Evolutionary conservation across 164 flowering plant genomes (phyloP), one percentile per base, ranked within the genome.

Genomic region (Taxillus chinensis): DNA sequence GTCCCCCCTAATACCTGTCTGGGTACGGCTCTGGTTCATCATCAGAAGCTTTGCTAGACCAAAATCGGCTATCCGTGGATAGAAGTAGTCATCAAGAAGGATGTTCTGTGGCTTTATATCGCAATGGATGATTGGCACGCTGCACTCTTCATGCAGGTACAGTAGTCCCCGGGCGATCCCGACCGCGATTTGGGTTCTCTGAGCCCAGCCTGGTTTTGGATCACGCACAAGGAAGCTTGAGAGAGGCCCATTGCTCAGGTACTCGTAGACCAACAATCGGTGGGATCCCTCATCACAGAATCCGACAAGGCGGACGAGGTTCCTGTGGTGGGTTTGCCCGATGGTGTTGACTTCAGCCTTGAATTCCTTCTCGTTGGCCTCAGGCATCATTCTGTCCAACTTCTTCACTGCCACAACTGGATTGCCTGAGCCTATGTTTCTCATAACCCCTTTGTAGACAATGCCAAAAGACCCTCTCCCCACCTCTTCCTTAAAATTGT

Each of bases 81-180:
- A 61, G 5, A 41, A 64, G 37, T 5, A 50, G 7, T 60, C 66
- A 50, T 72, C 75, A 3, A 71, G 50, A 9, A 67, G 70, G 13
- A 71, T 56, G 62, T 70, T 70, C 15, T 70, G 68, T 39, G 73
- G 73, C 62, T 65, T 65, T 39, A 70, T 70, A 46, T 66, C 74
- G 17, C 69, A 65, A 15, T 72, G 75, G 45, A 72, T 64, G 63
- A 68, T 68, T 45, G 65, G 75, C 41, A 45, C 62, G 55, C 39
- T 50, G 57, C 75, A 68, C 41, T 73, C 72, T 46, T 73, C 75
- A n/a, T 73, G 75, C 9, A 65, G 59, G 46, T 73, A 73, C 39
- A 38, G 7, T 4, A 68, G 58, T 11, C 75, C 68, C 41, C 64
- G 58, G 10, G 66, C 67, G 27, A 67, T 63, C 0, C 59, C 70